Conservation (phyloP, 2,329 filamentous ascomycete species). For the Penicillium sp. region DNA sequence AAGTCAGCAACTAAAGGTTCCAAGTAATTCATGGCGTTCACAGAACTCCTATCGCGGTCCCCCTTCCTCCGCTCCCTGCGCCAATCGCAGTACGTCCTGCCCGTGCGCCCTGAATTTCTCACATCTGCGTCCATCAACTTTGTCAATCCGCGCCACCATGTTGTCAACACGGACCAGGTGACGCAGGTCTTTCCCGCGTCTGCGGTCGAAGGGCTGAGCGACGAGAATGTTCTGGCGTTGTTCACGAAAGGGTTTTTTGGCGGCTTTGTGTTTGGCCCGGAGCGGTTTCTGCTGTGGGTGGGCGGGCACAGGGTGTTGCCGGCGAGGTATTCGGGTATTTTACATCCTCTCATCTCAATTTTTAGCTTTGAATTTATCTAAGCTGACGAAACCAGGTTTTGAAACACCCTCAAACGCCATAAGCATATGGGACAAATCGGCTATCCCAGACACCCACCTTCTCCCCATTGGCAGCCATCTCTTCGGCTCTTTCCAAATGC, state of each 20-base stretch:
- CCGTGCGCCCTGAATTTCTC: slow-evolving; percentile 14
- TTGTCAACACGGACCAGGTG: slow-evolving; percentile 13
- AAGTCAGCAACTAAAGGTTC: too few species aligned
- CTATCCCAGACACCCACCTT: slow-evolving; percentile 8
- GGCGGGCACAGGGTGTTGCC: slow-evolving; percentile 8
- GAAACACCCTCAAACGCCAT: not conserved
- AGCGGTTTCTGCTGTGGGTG: slow-evolving; percentile 8
- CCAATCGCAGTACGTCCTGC: slow-evolving; percentile 8
- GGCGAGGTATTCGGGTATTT: not conserved
- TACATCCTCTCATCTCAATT: too few species aligned
- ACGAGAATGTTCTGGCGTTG: slow-evolving; percentile 15
- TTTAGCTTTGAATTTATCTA: not conserved
- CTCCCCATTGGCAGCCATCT: slow-evolving; percentile 14
- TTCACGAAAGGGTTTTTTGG: slow-evolving; percentile 19
- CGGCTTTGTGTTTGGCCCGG: slow-evolving; percentile 16
- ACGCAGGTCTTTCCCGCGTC: slow-evolving; percentile 14
- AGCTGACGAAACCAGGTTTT: not conserved
- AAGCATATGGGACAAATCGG: slow-evolving; percentile 10
- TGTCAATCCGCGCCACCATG: slow-evolving; percentile 18
- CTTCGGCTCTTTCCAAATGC: slow-evolving; percentile 15
- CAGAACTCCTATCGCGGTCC: not conserved
- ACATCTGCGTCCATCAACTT: slow-evolving; percentile 12
- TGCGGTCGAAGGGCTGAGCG: slow-evolving; percentile 12
- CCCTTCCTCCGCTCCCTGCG: slow-evolving; percentile 15
- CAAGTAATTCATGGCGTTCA: not conserved